A percentile compares a stretch with the other conserved stretches of the same genome.
Conservation (phyloP, 495 filamentous ascomycete genomes). For the Lichenothelia convexa region DNA sequence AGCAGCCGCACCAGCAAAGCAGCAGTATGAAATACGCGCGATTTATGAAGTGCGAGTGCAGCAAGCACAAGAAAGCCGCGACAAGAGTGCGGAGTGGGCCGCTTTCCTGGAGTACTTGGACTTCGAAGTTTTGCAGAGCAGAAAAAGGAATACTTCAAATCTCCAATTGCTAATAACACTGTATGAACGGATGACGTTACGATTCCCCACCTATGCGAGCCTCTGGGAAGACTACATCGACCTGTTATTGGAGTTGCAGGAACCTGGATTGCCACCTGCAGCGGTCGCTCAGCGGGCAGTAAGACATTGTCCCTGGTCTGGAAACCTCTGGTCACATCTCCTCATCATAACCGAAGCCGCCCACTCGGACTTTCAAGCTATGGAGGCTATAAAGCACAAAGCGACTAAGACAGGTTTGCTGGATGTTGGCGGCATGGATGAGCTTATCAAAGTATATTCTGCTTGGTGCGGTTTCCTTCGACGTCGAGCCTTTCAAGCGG, state of each 20-base stretch:
- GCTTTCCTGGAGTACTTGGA: constrained; percentile 61
- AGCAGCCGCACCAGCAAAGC: constrained; percentile 47
- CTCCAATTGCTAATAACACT: constrained; percentile 52
- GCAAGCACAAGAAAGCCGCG: constrained; percentile 36
- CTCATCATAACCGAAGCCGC: constrained; percentile 66
- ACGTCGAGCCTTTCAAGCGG: constrained; percentile 53
- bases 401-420: constrained; percentile 70
- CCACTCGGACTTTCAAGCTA: constrained; percentile 51
- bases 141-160: constrained; percentile 28
- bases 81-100: constrained; percentile 36
- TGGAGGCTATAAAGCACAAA: constrained; percentile 77
- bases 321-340: constrained; percentile 74
- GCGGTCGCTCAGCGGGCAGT: constrained; percentile 56
- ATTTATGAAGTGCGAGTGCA: constrained; percentile 49
- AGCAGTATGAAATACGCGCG: constrained; percentile 48
- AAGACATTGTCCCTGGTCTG: constrained; percentile 81
- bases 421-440: constrained; percentile 56
- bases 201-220: constrained; percentile 47
- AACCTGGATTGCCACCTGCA: constrained; percentile 11
- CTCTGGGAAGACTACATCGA: constrained; percentile 72
- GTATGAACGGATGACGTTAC: constrained; percentile 54
- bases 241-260: constrained; percentile 39
- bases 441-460: constrained; percentile 72
- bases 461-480: constrained; percentile 89
- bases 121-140: constrained; percentile 48